Percentiles rank a stretch among this genome's conserved stretches.
Evolutionary conservation across 108 stramenopile species (phyloP).

Genomic region (Parmales sp.): DNA sequence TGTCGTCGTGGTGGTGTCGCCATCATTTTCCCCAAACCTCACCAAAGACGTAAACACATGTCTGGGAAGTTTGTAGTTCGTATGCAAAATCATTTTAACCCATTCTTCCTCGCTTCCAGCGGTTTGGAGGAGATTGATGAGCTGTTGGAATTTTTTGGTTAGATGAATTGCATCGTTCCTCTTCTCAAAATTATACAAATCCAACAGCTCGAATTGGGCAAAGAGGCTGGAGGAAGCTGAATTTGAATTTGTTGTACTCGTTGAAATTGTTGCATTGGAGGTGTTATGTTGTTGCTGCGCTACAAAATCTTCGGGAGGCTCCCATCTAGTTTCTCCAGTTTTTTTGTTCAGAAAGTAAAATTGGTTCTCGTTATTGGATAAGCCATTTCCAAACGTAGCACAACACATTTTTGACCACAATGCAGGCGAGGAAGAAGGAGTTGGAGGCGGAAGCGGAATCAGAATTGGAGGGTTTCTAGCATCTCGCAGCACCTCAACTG

Average conservation of each 20-base stretch:
- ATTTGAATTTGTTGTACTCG: neutral
- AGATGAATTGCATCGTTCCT: neutral
- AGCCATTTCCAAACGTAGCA: slow-evolving; percentile 3
- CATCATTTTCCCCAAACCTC: neutral
- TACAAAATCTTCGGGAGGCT: neutral
- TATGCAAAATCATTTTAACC: neutral
- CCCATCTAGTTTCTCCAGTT: slow-evolving; percentile 3
- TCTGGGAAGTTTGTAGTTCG: neutral
- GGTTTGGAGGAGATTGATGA: neutral
- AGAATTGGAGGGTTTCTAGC: too few relatives aligned
- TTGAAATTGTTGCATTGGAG: neutral
- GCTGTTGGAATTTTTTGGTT: neutral
- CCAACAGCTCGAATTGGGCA: neutral
- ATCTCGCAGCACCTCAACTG: too few relatives aligned
- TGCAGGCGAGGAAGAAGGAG: too few relatives aligned
- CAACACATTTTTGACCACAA: too few relatives aligned
- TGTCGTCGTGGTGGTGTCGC: neutral
- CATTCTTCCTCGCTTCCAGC: slow-evolving; percentile 1
- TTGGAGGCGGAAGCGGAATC: too few relatives aligned
- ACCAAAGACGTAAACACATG: neutral
- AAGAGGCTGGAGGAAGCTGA: neutral
- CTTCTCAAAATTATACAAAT: neutral
- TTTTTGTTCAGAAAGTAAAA: neutral
- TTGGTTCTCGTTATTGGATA: neutral
- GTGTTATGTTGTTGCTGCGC: neutral